A percentile compares a stretch with the other conserved stretches of the same genome.
These are phyloP conservation scores for Mycena maculata DNA, from an alignment of 768 basidiomycete genomes.

Conservation along the genomic window DNA sequence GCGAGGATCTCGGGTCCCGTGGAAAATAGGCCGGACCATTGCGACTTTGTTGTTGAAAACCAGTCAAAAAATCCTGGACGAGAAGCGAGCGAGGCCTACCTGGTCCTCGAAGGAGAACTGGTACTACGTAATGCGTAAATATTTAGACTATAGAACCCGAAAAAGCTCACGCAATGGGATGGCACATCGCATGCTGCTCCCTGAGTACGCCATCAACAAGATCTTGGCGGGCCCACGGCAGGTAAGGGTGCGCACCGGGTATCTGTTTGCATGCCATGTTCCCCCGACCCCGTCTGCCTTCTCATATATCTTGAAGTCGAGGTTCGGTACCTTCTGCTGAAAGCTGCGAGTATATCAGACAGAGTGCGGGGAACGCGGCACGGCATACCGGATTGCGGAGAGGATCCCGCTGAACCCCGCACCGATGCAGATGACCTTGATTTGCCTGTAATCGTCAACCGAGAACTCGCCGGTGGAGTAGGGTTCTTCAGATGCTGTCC, in stretches of 20 bases:
- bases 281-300: slow-evolving; percentile 24
- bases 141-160: no score
- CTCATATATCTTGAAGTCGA: slow-evolving; percentile 28
- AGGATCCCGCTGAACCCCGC: slow-evolving; percentile 24
- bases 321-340: slow-evolving; percentile 17
- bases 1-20: slow-evolving; percentile 27
- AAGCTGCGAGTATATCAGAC: background rate
- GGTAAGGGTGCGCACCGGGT: slow-evolving; percentile 10
- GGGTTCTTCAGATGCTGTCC: no score
- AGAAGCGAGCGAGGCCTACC: background rate
- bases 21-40: slow-evolving; percentile 24
- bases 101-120: slow-evolving; percentile 24
- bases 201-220: background rate
- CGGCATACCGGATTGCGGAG: slow-evolving; percentile 21
- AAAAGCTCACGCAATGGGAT: slow-evolving; percentile 13
- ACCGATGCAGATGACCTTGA: slow-evolving; percentile 26
- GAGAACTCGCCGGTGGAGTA: slow-evolving; percentile 20
- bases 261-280: slow-evolving; percentile 18
- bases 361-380: no score
- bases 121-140: no score
- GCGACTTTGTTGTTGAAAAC: background rate
- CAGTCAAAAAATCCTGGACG: background rate
- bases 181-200: slow-evolving; percentile 22
- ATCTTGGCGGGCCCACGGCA: background rate
- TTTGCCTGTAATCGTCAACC: slow-evolving; percentile 19